Evolutionary conservation across 106 monocot genomes (phyloP).

Genomic region (Allium cepa): DNA sequence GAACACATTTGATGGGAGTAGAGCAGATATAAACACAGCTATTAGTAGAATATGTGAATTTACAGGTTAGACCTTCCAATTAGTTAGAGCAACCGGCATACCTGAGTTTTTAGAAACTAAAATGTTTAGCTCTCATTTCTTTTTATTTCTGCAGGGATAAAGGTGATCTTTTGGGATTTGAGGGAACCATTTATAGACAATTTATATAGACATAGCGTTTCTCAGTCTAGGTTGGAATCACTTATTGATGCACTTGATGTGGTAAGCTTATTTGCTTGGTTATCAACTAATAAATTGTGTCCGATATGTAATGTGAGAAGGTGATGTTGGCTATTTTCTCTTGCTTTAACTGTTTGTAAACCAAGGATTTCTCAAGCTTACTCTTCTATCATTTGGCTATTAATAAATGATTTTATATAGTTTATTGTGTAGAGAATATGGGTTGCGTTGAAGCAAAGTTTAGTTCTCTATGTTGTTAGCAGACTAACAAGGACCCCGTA

Average conservation of each 20-base stretch:
- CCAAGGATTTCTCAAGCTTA: no score
- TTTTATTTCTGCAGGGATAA: slow-evolving; percentile 48
- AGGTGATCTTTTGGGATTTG: slow-evolving; percentile 95
- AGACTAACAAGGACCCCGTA: no score
- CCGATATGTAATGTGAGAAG: no score
- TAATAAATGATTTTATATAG: no score
- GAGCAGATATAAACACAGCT: slow-evolving; percentile 89
- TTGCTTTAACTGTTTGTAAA: no score
- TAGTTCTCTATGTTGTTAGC: no score
- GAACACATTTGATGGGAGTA: slow-evolving; percentile 82
- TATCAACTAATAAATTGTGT: background rate
- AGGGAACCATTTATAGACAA: slow-evolving; percentile 75
- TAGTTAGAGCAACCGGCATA: no score
- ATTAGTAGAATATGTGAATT: slow-evolving; percentile 85
- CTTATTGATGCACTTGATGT: slow-evolving; percentile 71
- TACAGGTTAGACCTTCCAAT: slow-evolving; percentile 37
- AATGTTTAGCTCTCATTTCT: background rate
- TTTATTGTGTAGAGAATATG: no score
- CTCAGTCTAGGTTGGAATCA: slow-evolving; percentile 59
- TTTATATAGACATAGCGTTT: slow-evolving; percentile 73
- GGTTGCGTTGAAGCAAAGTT: no score
- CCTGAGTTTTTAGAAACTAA: no score
- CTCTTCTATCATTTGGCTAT: no score
- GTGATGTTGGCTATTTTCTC: no score
- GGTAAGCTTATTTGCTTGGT: slow-evolving; percentile 31